Percentiles rank a stretch among this genome's conserved stretches.
phyloP scores from a whole-genome alignment of 2,329 filamentous ascomycete genomes.

The Teratosphaeria viscida region DNA sequence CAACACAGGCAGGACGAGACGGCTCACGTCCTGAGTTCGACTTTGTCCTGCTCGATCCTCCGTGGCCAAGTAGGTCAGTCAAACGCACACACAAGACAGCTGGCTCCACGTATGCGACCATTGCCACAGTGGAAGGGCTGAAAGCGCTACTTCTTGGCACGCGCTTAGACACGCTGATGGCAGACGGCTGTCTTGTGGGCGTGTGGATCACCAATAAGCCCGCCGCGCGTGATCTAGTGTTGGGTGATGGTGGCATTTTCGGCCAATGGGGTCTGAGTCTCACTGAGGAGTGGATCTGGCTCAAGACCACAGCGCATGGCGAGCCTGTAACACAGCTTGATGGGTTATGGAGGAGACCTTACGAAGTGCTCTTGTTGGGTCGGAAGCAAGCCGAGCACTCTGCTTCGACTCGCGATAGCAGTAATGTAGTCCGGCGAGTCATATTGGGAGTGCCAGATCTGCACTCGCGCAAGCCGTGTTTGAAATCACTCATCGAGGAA shows the following conservation, averaged over 20 bases:
- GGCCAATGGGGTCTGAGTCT: conserved; percentile 55
- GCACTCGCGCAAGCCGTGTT: conserved; percentile 68
- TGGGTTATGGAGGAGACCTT: conserved; percentile 60
- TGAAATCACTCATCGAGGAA: conserved; percentile 50
- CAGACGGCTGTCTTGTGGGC: conserved; percentile 49
- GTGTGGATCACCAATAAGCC: conserved; percentile 72
- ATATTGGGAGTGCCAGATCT: conserved; percentile 62
- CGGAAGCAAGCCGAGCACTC: conserved; percentile 15
- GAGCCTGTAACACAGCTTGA: conserved; percentile 54
- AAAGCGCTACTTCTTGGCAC: conserved; percentile 31
- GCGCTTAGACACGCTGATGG: conserved; percentile 44
- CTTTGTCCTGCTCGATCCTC: conserved; percentile 63
- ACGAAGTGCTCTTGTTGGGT: conserved; percentile 61
- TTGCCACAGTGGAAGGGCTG: conserved; percentile 29
- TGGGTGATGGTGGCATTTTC: conserved; percentile 50
- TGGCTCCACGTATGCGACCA: conserved; percentile 31
- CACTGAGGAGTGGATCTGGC: conserved; percentile 65
- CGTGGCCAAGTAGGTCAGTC: conserved; percentile 71
- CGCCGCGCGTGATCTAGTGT: conserved; percentile 42
- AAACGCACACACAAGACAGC: conserved; percentile 43
- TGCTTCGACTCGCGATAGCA: neutral
- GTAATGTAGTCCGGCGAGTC: conserved; percentile 40
- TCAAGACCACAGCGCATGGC: conserved; percentile 58
- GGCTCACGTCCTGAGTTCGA: conserved; percentile 47
- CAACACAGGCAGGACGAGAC: conserved; percentile 25